A percentile compares a stretch with the other conserved stretches of the same genome.
Evolutionary conservation across 257 asterid genomes (phyloP).

Genomic region (Przewalskia tangutica): DNA sequence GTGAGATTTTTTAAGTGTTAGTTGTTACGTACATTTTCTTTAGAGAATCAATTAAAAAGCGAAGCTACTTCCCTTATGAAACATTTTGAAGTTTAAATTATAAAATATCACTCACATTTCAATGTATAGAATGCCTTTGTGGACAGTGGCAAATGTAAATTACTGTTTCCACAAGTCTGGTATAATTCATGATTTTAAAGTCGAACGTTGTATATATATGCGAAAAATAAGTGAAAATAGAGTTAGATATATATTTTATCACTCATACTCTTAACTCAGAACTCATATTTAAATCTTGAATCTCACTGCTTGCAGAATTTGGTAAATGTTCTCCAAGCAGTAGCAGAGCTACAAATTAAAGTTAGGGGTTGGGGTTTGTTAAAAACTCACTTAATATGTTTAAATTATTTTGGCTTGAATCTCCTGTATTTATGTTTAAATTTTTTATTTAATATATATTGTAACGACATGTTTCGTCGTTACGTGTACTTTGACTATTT

Average conservation of each 20-base stretch:
- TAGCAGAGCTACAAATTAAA: not conserved
- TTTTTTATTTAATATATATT: no score
- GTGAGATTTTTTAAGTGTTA: no score
- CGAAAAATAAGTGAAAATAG: not conserved
- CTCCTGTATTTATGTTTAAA: no score
- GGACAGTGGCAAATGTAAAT: not conserved
- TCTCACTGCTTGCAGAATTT: not conserved
- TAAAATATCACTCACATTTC: not conserved
- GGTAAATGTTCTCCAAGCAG: not conserved
- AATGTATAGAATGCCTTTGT: not conserved
- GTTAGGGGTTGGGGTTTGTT: no score
- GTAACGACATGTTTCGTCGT: no score
- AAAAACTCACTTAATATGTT: not conserved
- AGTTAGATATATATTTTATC: not conserved
- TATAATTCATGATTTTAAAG: not conserved
- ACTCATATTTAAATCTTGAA: not conserved
- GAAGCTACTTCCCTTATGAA: no score
- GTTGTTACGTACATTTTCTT: no score
- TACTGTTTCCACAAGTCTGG: no score
- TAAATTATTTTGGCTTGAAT: no score
- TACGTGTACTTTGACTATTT: no score
- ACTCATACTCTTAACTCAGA: not conserved
- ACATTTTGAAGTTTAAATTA: not conserved
- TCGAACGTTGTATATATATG: not conserved
- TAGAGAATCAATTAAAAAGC: no score